phyloP scores from a whole-genome alignment of 164 flowering plant genomes.

The Annona squamosa region DNA sequence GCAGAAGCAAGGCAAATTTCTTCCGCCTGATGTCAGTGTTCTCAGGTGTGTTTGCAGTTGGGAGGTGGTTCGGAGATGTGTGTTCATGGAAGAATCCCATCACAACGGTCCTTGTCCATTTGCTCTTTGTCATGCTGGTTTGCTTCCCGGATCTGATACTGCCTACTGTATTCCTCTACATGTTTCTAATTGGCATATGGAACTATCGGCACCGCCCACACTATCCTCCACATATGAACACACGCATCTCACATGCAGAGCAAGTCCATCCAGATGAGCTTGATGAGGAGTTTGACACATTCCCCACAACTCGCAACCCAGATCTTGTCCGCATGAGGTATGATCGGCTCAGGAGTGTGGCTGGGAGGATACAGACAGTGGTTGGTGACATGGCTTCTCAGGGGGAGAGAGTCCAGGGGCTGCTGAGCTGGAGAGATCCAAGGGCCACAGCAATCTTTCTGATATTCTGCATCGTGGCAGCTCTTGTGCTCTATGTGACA shows the following conservation, averaged over 20 bases:
- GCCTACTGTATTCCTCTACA: conserved; percentile 76
- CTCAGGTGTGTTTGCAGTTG: conserved; percentile 65
- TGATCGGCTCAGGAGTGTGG: conserved; percentile 69
- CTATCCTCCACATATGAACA: conserved; percentile 86
- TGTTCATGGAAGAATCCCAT: conserved; percentile 87
- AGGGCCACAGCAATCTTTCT: conserved; percentile 60
- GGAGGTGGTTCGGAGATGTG: conserved; percentile 75
- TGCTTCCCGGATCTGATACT: conserved; percentile 79
- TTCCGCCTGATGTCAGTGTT: conserved; percentile 73
- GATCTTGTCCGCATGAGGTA: conserved; percentile 73
- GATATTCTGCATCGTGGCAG: conserved; percentile 56
- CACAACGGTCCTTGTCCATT: conserved; percentile 77
- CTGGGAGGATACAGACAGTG: conserved; percentile 71
- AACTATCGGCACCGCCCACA: conserved; percentile 78
- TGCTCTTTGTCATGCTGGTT: conserved; percentile 76
- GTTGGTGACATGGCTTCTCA: conserved; percentile 74
- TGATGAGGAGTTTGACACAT: conserved; percentile 79
- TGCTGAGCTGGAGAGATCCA: conserved; percentile 77
- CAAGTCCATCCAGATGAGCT: conserved; percentile 66
- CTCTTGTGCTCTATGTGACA: conserved; percentile 61
- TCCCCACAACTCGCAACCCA: conserved; percentile 52
- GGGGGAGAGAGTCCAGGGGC: conserved; percentile 58
- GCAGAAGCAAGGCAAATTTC: conserved; percentile 89
- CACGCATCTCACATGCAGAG: conserved; percentile 63
- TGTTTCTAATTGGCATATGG: conserved; percentile 92